phyloP scores from a whole-genome alignment of 2,329 filamentous ascomycete genomes.

The Polytolypa hystricis region DNA sequence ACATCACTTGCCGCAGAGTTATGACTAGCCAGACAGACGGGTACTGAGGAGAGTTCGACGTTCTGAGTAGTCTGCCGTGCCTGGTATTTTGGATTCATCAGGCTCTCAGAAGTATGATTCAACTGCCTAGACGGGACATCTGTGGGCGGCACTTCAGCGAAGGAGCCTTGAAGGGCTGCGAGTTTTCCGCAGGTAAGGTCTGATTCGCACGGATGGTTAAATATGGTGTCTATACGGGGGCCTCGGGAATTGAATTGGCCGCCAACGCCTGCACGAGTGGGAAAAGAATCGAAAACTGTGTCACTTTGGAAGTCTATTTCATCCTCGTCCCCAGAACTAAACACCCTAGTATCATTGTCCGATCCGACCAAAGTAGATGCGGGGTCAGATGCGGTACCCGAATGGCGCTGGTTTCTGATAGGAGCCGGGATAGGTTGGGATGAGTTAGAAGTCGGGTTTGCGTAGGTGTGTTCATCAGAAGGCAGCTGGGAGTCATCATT shows the following conservation, averaged over 20 bases:
- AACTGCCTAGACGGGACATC: too few species aligned
- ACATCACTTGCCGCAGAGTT: too few species aligned
- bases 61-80: too few species aligned
- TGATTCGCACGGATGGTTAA: conserved; percentile 42
- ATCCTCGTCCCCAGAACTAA: conserved; percentile 49
- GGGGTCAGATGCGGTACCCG: conserved; percentile 47
- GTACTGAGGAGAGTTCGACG: too few species aligned
- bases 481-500: neutral
- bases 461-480: conserved; percentile 2
- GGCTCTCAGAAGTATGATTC: too few species aligned
- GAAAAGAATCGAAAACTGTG: conserved; percentile 51
- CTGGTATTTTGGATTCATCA: too few species aligned
- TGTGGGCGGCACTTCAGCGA: neutral
- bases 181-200: conserved; percentile 30
- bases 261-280: conserved; percentile 46
- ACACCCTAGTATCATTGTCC: conserved; percentile 47
- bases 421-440: neutral
- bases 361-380: conserved; percentile 50
- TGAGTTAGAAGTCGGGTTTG: neutral
- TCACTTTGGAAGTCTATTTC: conserved; percentile 52
- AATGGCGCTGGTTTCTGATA: conserved; percentile 37
- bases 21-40: too few species aligned
- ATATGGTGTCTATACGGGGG: conserved; percentile 52
- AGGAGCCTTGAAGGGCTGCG: conserved; percentile 27
- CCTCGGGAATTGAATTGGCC: conserved; percentile 43